A percentile compares a stretch with the other conserved stretches of the same genome.
These are phyloP conservation scores for Aspergillus taichungensis DNA, from an alignment of 495 filamentous ascomycete genomes.

Conservation along the genomic window DNA sequence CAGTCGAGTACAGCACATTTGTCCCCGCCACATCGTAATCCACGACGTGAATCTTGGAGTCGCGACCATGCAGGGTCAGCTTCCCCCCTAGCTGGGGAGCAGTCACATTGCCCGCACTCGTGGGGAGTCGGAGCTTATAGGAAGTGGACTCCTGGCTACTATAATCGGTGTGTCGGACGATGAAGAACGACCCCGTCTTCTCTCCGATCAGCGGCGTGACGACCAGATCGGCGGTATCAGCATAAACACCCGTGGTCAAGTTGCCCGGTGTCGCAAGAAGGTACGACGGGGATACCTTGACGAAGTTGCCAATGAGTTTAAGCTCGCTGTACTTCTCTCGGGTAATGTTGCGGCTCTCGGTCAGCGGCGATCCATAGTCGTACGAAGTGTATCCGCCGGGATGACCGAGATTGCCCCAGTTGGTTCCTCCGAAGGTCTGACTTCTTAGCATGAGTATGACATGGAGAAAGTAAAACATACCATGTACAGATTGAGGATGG, in stretches of 20 bases:
- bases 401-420: slow-evolving; percentile 76
- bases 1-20: slow-evolving; percentile 64
- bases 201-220: slow-evolving; percentile 53
- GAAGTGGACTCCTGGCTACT: slow-evolving; percentile 41
- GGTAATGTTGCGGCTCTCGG: slow-evolving; percentile 54
- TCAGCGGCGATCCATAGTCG: slow-evolving; percentile 61
- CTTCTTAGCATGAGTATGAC: slow-evolving; percentile 3
- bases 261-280: slow-evolving; percentile 43
- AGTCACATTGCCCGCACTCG: slow-evolving; percentile 49
- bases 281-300: slow-evolving; percentile 59
- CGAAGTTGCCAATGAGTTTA: slow-evolving; percentile 66
- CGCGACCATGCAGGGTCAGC: slow-evolving; percentile 59
- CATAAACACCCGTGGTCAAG: slow-evolving; percentile 41
- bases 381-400: slow-evolving; percentile 67
- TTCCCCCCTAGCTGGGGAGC: slow-evolving; percentile 55
- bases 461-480: slow-evolving; percentile 20
- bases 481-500: slow-evolving; percentile 64
- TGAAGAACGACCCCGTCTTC: slow-evolving; percentile 50
- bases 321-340: slow-evolving; percentile 74
- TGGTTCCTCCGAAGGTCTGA: slow-evolving; percentile 64
- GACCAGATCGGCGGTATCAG: slow-evolving; percentile 40
- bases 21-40: slow-evolving; percentile 61
- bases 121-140: slow-evolving; percentile 55
- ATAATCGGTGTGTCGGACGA: slow-evolving; percentile 58
- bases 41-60: slow-evolving; percentile 67